Percentiles rank a stretch among this genome's conserved stretches.
phyloP scores from a whole-genome alignment of 179 eudicot species.

The Heliamphora pulchella region DNA sequence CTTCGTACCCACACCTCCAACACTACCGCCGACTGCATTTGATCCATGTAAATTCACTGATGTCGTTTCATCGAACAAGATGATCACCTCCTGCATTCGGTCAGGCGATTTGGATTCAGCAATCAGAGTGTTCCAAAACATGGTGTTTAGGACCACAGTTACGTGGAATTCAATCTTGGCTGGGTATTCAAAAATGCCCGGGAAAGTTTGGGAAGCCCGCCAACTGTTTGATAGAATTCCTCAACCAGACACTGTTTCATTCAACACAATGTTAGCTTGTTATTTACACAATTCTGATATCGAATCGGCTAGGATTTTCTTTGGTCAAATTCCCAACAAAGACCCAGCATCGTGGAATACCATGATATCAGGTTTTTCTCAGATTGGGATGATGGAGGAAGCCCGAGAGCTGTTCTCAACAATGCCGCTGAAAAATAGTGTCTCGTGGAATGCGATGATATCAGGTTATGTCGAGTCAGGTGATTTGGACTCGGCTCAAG shows the following conservation, averaged over 20 bases:
- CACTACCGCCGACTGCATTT: not conserved
- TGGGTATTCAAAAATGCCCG: constrained; percentile 43
- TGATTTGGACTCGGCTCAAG: constrained; percentile 48
- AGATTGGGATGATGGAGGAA: constrained; percentile 54
- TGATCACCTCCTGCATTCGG: constrained; percentile 44
- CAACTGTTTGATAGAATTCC: constrained; percentile 74
- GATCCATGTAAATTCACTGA: constrained; percentile 8
- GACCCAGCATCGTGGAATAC: constrained; percentile 85
- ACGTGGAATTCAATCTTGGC: constrained; percentile 80
- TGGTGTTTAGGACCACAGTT: constrained; percentile 44
- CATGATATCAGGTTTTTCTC: constrained; percentile 61
- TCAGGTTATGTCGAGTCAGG: constrained; percentile 68
- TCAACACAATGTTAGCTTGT: constrained; percentile 72
- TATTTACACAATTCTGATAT: constrained; percentile 48
- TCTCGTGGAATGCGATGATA: constrained; percentile 81
- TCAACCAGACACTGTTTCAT: constrained; percentile 59
- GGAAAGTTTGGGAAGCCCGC: constrained; percentile 52
- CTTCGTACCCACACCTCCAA: constrained; percentile 26
- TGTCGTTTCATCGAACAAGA: constrained; percentile 45
- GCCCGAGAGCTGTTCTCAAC: constrained; percentile 41
- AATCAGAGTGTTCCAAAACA: constrained; percentile 34
- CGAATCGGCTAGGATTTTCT: constrained; percentile 42
- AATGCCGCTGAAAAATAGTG: constrained; percentile 62
- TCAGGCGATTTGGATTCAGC: constrained; percentile 65
- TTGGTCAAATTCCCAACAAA: constrained; percentile 47